Base-by-base conservation (phyloP, 202 grass and related monocot genomes). In the Brachypodium distachyon region DNA sequence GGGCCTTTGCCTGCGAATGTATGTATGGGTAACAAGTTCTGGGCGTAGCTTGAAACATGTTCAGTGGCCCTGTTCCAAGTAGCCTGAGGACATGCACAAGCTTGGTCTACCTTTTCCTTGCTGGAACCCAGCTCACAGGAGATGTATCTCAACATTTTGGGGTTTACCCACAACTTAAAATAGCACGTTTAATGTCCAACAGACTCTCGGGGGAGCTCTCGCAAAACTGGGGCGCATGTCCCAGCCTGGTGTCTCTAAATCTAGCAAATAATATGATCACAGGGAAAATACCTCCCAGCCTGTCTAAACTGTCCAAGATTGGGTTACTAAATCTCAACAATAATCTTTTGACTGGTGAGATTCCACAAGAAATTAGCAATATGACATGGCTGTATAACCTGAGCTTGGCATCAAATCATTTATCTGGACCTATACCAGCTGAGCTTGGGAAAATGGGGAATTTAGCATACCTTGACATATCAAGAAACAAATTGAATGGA, bases 361-460 rank as follows among this genome's bases (percentile, higher is more conserved):
- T 88, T 58, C 86, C 86, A 28, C 57, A 22, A 11, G 40, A 80
- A 18, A n/a, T 88, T 3, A 33, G 25, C 0, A 51, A 13, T 25
- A 56, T 72, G 3, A 9, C 29, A 3, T 51, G 12, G 0, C 52
- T 88, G 12, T 47, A 33, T 0, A 13, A 5, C 0, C 6, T 88
- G 3, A 40, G 49, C n/a, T 13, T 88, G 2, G 70, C 69, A 8
- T 14, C 17, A 0, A 88, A 88, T 17, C n/a, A 36, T 0, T 26
- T 83, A 46, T 48, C 29, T 6, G 80, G 85, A 41, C 7, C 28
- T 3, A 26, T 83, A 46, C 80, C 85, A 3, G 22, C 22, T 9
- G 67, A 70, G 1, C 16, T 87, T 4, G 60, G 34, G 6, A 39
- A 22, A 0, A 0, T 63, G 4, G 12, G 0, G 0, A 63, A 13